phyloP scores from a whole-genome alignment of 2,329 filamentous ascomycete genomes.

The Reticulascus tulasneorum region DNA sequence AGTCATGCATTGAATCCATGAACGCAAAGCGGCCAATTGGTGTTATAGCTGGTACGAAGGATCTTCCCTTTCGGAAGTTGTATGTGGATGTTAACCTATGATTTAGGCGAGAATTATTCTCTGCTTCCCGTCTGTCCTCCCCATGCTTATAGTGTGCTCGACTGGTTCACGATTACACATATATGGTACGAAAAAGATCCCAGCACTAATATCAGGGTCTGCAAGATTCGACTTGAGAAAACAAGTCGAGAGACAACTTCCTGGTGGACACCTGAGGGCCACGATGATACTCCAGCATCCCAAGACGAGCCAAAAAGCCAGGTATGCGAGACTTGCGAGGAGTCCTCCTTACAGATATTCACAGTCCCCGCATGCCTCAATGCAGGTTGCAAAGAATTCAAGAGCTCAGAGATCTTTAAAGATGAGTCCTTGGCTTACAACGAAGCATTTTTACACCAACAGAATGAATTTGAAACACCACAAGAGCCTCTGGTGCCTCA shows the following conservation, averaged over 20 bases:
- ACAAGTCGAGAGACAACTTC: conserved; percentile 42
- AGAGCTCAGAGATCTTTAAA: conserved; percentile 42
- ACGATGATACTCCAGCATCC: conserved; percentile 2
- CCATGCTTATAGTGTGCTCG: conserved; percentile 61
- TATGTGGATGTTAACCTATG: conserved; percentile 14
- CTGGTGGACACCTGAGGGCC: conserved; percentile 52
- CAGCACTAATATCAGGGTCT: conserved; percentile 25
- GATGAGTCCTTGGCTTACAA: conserved; percentile 43
- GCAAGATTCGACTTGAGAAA: conserved; percentile 64
- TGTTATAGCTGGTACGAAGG: conserved; percentile 45
- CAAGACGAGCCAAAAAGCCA: conserved; percentile 2
- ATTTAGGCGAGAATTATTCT: conserved; percentile 46
- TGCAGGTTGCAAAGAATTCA: conserved; percentile 34
- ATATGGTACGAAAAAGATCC: conserved; percentile 60
- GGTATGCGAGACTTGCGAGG: conserved; percentile 37
- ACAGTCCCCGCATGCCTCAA: conserved; percentile 25
- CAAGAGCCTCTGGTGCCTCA: conserved; percentile 30
- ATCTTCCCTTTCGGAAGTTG: neutral
- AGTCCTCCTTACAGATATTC: conserved; percentile 32
- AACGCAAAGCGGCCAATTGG: conserved; percentile 46
- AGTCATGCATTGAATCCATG: conserved; percentile 42
- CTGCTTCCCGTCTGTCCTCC: conserved; percentile 46
- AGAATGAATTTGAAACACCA: conserved; percentile 38
- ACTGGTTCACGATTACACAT: conserved; percentile 64
- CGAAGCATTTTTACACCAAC: conserved; percentile 51